phyloP scores from a whole-genome alignment of 352 stramenopile genomes.

The Pythium rhizo-oryzae region DNA sequence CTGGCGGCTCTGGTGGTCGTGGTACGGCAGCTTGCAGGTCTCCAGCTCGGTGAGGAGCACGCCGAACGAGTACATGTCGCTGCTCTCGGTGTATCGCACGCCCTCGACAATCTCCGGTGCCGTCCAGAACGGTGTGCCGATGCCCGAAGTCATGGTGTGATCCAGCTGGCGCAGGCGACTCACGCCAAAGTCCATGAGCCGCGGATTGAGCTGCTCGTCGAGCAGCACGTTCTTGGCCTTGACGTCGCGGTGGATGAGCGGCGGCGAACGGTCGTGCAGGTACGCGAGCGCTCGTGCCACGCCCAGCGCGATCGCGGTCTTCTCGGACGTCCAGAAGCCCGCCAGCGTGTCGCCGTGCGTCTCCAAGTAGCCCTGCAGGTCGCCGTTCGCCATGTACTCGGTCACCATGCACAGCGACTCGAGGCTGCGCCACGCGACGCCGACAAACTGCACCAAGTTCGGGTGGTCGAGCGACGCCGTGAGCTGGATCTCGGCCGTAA shows the following conservation, averaged over 20 bases:
- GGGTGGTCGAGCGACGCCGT: slow-evolving; percentile 47
- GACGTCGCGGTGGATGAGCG: slow-evolving; percentile 26
- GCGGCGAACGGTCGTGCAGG: slow-evolving; percentile 32
- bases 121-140: slow-evolving; percentile 27
- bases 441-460: slow-evolving; percentile 52
- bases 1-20: slow-evolving; percentile 28
- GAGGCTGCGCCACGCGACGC: slow-evolving; percentile 50
- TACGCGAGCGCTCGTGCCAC: slow-evolving; percentile 42
- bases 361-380: slow-evolving; percentile 46
- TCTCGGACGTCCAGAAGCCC: slow-evolving; percentile 36
- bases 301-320: slow-evolving; percentile 42
- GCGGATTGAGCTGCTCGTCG: slow-evolving; percentile 33
- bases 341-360: slow-evolving; percentile 32
- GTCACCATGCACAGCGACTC: slow-evolving; percentile 53
- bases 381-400: slow-evolving; percentile 55
- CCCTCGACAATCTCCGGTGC: slow-evolving; percentile 21
- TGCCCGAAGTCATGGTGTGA: slow-evolving; percentile 19
- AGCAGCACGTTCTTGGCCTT: slow-evolving; percentile 29
- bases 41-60: slow-evolving; percentile 24
- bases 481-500: slow-evolving; percentile 55
- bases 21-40: slow-evolving; percentile 14
- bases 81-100: slow-evolving; percentile 17
- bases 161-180: slow-evolving; percentile 15
- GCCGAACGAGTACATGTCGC: slow-evolving; percentile 26
- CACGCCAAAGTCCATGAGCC: slow-evolving; percentile 52